Evolutionary conservation across 169 alveolate genomes (phyloP), one percentile per base, ranked within the genome.

Genomic region (Amoebophrya sp.): DNA sequence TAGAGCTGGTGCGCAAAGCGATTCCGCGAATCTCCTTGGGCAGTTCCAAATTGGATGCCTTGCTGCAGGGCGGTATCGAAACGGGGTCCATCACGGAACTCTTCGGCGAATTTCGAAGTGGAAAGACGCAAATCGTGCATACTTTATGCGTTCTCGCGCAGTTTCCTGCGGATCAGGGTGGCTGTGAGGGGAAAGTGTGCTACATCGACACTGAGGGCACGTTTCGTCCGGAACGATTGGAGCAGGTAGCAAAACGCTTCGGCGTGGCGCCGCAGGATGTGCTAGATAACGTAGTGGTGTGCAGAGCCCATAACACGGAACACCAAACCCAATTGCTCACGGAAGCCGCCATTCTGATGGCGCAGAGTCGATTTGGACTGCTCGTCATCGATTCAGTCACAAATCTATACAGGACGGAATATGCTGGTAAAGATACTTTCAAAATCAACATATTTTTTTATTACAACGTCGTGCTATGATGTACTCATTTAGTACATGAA

Each of bases 201-300:
- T 99, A 99, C 98, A 98, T 99, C 41, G 99, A 99, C 94, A 98
- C 99, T 26, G 99, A 99, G 94, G 99, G 99, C 78, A 98, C 99
- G 41, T 99, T 99, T 95, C 96, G 99, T 40, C 99, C 99, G 40
- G 99, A 98, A 92, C 96, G 99, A 92, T 96, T 99, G 65, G 97
- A 95, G 40, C 97, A 98, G 40, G 98, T 99, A 33, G 99, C 99
- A 40, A 96, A 98, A 91, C 95, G 99, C 90, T 98, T 97, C 94
- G 78, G 41, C 39, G 99, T 98, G 90, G 98, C 98, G 91, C 98
- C 99, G 54, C 94, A 97, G 83, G 98, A 97, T 94, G 98, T 98
- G 90, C 97, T 99, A 78, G 99, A 98, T 76, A 99, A 99, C 95
- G 98, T 99, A 92, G 98, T 98, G 38, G 98, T 97, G 95, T 99